Conservation (phyloP, 1,284 basidiomycete species). For the Kwoniella shivajii region DNA sequence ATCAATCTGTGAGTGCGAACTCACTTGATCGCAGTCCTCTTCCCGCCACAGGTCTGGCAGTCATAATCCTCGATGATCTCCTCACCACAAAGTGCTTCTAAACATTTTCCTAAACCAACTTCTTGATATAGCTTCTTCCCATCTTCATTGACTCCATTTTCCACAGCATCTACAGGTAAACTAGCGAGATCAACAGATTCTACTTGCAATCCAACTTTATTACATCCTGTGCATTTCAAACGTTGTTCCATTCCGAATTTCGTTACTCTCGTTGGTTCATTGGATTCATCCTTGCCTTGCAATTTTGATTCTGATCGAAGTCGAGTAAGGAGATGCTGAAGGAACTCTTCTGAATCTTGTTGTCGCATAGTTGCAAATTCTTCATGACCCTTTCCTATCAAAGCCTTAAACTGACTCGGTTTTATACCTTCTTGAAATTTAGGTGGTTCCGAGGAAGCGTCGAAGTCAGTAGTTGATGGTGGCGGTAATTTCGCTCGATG, state of each 20-base stretch:
- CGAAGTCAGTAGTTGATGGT: slow-evolving; percentile 38
- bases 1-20: slow-evolving; percentile 26
- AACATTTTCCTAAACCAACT: slow-evolving; percentile 68
- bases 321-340: slow-evolving; percentile 74
- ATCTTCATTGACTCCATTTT: slow-evolving; percentile 62
- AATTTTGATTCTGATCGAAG: slow-evolving; percentile 69
- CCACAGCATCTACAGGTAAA: slow-evolving; percentile 71
- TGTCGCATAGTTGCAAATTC: slow-evolving; percentile 97
- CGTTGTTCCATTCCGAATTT: slow-evolving; percentile 82
- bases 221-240: slow-evolving; percentile 78
- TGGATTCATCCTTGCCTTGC: slow-evolving; percentile 42
- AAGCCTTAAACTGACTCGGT: slow-evolving; percentile 81
- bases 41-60: slow-evolving; percentile 65
- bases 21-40: slow-evolving; percentile 67
- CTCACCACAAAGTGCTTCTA: slow-evolving; percentile 66
- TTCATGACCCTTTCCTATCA: slow-evolving; percentile 88
- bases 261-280: slow-evolving; percentile 74
- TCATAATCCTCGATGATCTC: slow-evolving; percentile 71
- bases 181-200: slow-evolving; percentile 78
- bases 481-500: slow-evolving; percentile 59
- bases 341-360: slow-evolving; percentile 96
- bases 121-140: slow-evolving; percentile 69
- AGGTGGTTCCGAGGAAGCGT: slow-evolving; percentile 33
- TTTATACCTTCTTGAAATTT: slow-evolving; percentile 83
- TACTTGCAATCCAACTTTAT: slow-evolving; percentile 82